Base-by-base conservation (phyloP, 306 rosid species). In the Acacia acuminata region DNA sequence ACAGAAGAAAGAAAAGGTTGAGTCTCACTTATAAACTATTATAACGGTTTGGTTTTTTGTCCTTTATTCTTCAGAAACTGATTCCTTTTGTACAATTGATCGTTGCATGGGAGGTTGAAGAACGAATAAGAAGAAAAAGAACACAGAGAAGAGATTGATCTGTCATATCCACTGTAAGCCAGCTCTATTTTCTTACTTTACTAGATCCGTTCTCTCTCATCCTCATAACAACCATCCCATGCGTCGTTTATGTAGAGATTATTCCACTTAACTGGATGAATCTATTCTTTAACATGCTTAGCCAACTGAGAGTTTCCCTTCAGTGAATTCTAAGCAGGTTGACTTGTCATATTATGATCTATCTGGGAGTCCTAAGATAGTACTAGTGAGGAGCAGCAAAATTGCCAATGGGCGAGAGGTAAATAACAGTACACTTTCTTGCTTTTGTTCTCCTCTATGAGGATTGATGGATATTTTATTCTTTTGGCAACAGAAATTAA, bases 291-390 rank as follows among this genome's bases (percentile, higher is more conserved):
- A 63, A 56, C 56, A 68, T 56, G 77, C 10, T 20, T n/a, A 43
- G 36, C 38, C 36, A 44, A 24, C 75, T 71, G 74, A 71, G 27
- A 43, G 40, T 22, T 74, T 58, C 75, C 58, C 24, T 20, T 50
- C 53, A 64, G 74, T 77, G 5, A 73, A 75, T 84, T 58, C 40
- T 56, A 81, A 86, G 81, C 93, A 94, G 97, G 86, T 94, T 80
- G 98, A 94, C 88, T 83, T 94, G 72, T 87, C 94, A 69, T 94
- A 93, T 87, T 93, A 89, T 85, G 91, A 93, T 82, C 82, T 91
- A 22, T 93, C 83, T 89, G 98, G 98, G 81, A 88, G 94, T 87
- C 94, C 91, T 58, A 89, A 89, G 86, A 81, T 94, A 42, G 92
- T 88, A 83, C 88, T 94, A 24, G 71, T 94, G 82, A 93, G 90